Conservation (phyloP, 106 monocot genomes). For the Gastrodia elata region DNA sequence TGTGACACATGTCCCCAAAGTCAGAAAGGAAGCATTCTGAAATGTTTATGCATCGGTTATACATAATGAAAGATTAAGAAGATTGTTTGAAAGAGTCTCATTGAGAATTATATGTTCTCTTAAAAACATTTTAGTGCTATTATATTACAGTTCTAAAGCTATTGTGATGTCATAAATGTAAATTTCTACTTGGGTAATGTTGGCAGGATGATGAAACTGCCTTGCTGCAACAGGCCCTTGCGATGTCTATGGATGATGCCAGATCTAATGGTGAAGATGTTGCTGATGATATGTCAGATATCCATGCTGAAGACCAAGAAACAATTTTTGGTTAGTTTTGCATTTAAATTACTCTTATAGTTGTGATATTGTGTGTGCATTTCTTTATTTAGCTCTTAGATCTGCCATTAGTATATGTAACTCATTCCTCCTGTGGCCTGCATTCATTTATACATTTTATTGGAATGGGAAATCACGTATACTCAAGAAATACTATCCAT, state of each 20-base stretch:
- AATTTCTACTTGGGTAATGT: not conserved
- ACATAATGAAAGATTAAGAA: not conserved
- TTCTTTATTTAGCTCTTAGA: not conserved
- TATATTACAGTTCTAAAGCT: not conserved
- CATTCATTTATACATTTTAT: not conserved
- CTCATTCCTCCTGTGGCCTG: not conserved
- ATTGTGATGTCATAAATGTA: not conserved
- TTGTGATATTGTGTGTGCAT: not conserved
- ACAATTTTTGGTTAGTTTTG: conserved; percentile 55
- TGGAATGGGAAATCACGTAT: not conserved
- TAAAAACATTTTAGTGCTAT: not conserved
- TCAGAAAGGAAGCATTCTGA: too few relatives aligned
- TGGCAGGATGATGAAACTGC: conserved; percentile 63
- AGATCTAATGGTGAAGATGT: conserved; percentile 17
- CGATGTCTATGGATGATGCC: conserved; percentile 74
- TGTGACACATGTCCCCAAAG: too few relatives aligned
- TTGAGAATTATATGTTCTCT: not conserved
- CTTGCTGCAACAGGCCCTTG: conserved; percentile 72
- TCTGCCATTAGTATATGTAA: not conserved
- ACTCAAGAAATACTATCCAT: not conserved
- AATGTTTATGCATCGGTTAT: too few relatives aligned
- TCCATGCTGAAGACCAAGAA: conserved; percentile 41
- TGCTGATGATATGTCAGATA: conserved; percentile 49
- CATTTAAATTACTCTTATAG: not conserved
- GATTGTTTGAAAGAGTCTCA: not conserved